Evolutionary conservation across 108 stramenopile genomes (phyloP).

Genomic region (Cyclotella cryptica): DNA sequence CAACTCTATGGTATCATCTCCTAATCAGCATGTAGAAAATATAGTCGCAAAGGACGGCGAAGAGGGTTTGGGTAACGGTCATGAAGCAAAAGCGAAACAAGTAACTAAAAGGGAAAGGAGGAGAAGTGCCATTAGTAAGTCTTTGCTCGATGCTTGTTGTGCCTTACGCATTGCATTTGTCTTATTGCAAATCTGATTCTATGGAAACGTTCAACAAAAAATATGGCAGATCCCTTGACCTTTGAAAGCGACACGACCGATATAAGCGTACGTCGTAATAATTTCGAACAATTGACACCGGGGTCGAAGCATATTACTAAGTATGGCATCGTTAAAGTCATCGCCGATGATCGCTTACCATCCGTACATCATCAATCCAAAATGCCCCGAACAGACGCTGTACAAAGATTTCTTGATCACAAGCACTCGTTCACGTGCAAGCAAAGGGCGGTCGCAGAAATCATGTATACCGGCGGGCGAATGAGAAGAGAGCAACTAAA

Average conservation of each 20-base stretch:
- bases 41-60: too few relatives aligned
- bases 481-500: conserved; percentile 5
- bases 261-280: not conserved
- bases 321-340: conserved; percentile 80
- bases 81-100: too few relatives aligned
- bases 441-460: not conserved
- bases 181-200: too few relatives aligned
- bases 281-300: conserved; percentile 38
- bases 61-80: too few relatives aligned
- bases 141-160: too few relatives aligned
- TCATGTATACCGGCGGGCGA: conserved; percentile 6
- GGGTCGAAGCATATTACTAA: conserved; percentile 63
- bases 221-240: not conserved
- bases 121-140: too few relatives aligned
- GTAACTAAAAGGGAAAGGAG: too few relatives aligned
- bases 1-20: too few relatives aligned
- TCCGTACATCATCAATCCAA: conserved; percentile 15
- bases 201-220: too few relatives aligned
- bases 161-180: too few relatives aligned
- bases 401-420: not conserved
- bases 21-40: too few relatives aligned
- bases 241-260: not conserved
- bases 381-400: not conserved
- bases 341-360: conserved; percentile 66
- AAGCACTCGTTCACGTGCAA: not conserved